phyloP scores from a whole-genome alignment of 495 filamentous ascomycete species.

The Trichoderma virens region DNA sequence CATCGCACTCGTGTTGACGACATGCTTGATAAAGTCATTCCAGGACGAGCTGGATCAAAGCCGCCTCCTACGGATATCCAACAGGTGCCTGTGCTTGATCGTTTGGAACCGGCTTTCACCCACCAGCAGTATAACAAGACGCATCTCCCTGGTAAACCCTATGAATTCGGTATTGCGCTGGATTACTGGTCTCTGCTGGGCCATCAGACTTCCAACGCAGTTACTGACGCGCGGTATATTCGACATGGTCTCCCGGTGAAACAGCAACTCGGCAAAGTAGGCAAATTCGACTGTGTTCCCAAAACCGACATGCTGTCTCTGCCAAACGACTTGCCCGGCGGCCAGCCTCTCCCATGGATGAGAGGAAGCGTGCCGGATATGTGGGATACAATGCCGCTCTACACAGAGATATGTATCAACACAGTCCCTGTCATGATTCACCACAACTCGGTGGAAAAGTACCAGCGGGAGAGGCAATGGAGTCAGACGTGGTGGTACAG shows the following conservation, averaged over 20 bases:
- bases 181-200: constrained; percentile 5
- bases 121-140: background rate
- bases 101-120: background rate
- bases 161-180: background rate
- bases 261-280: background rate
- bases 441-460: constrained; percentile 5
- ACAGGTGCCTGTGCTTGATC: background rate
- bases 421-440: constrained; percentile 7
- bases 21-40: background rate
- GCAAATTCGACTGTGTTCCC: background rate
- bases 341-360: background rate
- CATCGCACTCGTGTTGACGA: background rate
- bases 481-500: constrained; percentile 3
- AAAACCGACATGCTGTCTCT: background rate
- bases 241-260: background rate
- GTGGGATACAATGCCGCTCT: background rate
- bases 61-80: background rate
- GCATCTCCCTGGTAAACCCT: background rate
- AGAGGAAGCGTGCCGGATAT: background rate
- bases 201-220: background rate
- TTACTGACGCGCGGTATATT: background rate
- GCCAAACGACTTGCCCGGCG: background rate
- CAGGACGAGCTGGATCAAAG: background rate
- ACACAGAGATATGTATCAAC: background rate
- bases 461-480: background rate